Evolutionary conservation across 106 monocot genomes (phyloP).

Genomic region (Xerophyta viscosa): DNA sequence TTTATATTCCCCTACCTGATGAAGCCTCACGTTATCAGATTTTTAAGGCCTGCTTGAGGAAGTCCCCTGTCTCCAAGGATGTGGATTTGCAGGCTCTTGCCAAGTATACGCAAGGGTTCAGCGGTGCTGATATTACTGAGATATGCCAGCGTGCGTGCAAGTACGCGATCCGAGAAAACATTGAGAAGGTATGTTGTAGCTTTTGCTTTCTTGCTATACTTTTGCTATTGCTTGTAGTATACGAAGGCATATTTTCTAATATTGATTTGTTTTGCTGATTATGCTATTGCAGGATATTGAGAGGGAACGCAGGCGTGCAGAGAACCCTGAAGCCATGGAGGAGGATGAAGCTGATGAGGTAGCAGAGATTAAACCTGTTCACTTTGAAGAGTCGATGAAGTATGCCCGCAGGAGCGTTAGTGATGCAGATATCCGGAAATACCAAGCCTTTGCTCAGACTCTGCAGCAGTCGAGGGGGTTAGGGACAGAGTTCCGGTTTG

Average conservation of each 20-base stretch:
- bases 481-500: constrained; percentile 78
- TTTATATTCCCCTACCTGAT: constrained; percentile 87
- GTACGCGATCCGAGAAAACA: constrained; percentile 87
- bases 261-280: background rate
- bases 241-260: too few relatives aligned
- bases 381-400: constrained; percentile 89
- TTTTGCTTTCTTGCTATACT: background rate
- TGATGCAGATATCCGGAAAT: constrained; percentile 84
- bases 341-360: constrained; percentile 62
- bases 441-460: constrained; percentile 88
- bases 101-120: constrained; percentile 87
- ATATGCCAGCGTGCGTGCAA: constrained; percentile 90
- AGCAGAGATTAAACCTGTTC: constrained; percentile 71
- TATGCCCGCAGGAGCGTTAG: constrained; percentile 75
- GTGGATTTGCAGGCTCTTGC: constrained; percentile 75
- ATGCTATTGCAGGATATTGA: constrained; percentile 59
- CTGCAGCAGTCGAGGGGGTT: constrained; percentile 83
- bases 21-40: constrained; percentile 73
- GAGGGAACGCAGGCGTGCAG: constrained; percentile 52
- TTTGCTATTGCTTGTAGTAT: too few relatives aligned
- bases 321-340: constrained; percentile 90
- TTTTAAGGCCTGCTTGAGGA: constrained; percentile 82
- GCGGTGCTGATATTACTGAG: constrained; percentile 94
- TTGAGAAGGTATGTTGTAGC: constrained; percentile 61
- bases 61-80: constrained; percentile 78